Evolutionary conservation across 2,329 filamentous ascomycete species (phyloP).

Genomic region (Fusarium sarcochroum): DNA sequence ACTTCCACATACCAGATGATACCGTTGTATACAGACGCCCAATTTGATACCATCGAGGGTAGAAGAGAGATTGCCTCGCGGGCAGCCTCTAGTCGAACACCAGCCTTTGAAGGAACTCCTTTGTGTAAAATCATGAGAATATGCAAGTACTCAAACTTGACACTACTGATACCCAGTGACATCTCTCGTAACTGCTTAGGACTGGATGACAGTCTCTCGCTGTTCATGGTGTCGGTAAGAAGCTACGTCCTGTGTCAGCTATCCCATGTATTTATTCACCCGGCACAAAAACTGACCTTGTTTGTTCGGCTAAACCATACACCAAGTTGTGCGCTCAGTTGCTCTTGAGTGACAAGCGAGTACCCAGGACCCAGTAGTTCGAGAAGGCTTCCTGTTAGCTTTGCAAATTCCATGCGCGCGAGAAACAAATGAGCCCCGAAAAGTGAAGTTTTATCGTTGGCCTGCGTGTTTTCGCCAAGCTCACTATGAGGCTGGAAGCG

Average conservation of each 20-base stretch:
- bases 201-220: not conserved
- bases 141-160: conserved; percentile 15
- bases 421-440: conserved; percentile 10
- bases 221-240: not conserved
- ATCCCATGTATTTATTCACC: too few species aligned
- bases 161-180: conserved; percentile 8
- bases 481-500: not conserved
- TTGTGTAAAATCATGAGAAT: not conserved
- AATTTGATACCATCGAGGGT: conserved; percentile 17
- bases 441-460: rapidly evolving
- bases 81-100: not conserved
- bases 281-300: not conserved
- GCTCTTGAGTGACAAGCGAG: not conserved
- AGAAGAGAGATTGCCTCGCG: conserved; percentile 9
- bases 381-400: not conserved
- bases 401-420: not conserved
- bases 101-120: not conserved
- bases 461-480: rapidly evolving
- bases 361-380: not conserved
- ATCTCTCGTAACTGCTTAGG: conserved; percentile 6
- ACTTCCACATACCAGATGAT: conserved; percentile 8
- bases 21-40: conserved; percentile 10
- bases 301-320: not conserved
- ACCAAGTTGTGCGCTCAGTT: not conserved
- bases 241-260: not conserved